Evolutionary conservation across 306 rosid species (phyloP).

Genomic region (Datisca glomerata): DNA sequence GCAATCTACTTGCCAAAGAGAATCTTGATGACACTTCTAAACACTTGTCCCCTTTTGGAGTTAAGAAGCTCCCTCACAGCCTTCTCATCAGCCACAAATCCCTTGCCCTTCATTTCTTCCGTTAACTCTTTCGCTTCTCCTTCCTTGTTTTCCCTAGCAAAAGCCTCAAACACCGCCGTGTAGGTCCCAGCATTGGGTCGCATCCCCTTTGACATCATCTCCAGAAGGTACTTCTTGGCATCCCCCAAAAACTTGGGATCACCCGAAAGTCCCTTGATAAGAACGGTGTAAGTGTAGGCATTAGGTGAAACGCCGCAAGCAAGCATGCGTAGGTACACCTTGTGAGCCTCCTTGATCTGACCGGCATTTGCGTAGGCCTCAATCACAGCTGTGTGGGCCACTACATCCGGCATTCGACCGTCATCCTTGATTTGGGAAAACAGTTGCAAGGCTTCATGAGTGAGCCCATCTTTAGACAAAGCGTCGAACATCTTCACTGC

Average conservation of each 20-base stretch:
- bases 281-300: slow-evolving; percentile 54
- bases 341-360: slow-evolving; percentile 52
- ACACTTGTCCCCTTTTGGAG: slow-evolving; percentile 31
- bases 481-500: slow-evolving; percentile 91
- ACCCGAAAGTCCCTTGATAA: slow-evolving; percentile 37
- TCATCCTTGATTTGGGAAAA: slow-evolving; percentile 61
- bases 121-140: slow-evolving; percentile 43
- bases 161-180: slow-evolving; percentile 41
- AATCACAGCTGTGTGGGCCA: slow-evolving; percentile 53
- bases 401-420: slow-evolving; percentile 71
- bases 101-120: slow-evolving; percentile 34
- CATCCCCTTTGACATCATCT: slow-evolving; percentile 63
- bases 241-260: slow-evolving; percentile 29
- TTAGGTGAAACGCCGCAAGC: slow-evolving; percentile 57
- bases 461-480: slow-evolving; percentile 65
- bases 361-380: slow-evolving; percentile 62
- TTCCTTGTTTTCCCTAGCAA: slow-evolving; percentile 27
- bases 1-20: slow-evolving; percentile 41
- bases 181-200: slow-evolving; percentile 52
- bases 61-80: slow-evolving; percentile 39
- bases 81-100: slow-evolving; percentile 53
- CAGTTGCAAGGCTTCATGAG: slow-evolving; percentile 65
- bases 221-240: slow-evolving; percentile 40
- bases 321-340: slow-evolving; percentile 56
- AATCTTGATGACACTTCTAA: slow-evolving; percentile 37